Evolutionary conservation across 108 stramenopile species (phyloP), one percentile per base, ranked within the genome.

Genomic region (Bacterosira constricta): DNA sequence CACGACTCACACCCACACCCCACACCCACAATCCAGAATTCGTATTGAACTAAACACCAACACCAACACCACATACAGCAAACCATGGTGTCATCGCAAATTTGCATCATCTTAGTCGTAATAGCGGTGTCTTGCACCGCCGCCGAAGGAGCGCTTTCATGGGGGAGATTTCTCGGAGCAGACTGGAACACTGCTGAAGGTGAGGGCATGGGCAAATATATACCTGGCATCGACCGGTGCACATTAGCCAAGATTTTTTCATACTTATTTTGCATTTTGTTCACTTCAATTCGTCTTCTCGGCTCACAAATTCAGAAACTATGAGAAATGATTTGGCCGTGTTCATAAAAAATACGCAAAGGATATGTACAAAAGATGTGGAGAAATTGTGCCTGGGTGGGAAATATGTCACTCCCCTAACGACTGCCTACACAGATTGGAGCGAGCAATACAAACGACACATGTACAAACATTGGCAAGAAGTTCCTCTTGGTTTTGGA

Each of bases 111-210:
- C 58, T 4, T 50, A 20, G 32, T 34, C 29, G 1, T 70, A 0
- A 25, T 44, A 12, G 23, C 58, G 30, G 20, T 46, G 20, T 25
- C 46, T 18, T 47, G n/a, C 6, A 31, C 66, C 18, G 18, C 49
- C 34, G 18, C 34, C 30, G 50, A 38, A 21, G 71, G 47, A 17
- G 69, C 57, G 13, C 50, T 73, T 32, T 18, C 61, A 26, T 73
- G 62, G 62, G 71, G 71, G 7, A 42, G 27, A 1, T 73, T 63
- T 55, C 34, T 73, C 4, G 71, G 71, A 11, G 71, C 71, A 4
- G 53, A 63, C 26, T 73, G 71, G 71, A 17, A n/a, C n/a, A 38
- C 12, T 25, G 62, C 25, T 13, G 71, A 73, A 73, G 71, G 71
- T 63, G 59, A 63, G 71, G 15, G 13, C 23, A 44, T 5, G 26